Base-by-base conservation (phyloP, 169 alveolate genomes). In the Cryptosporidium sp. region DNA sequence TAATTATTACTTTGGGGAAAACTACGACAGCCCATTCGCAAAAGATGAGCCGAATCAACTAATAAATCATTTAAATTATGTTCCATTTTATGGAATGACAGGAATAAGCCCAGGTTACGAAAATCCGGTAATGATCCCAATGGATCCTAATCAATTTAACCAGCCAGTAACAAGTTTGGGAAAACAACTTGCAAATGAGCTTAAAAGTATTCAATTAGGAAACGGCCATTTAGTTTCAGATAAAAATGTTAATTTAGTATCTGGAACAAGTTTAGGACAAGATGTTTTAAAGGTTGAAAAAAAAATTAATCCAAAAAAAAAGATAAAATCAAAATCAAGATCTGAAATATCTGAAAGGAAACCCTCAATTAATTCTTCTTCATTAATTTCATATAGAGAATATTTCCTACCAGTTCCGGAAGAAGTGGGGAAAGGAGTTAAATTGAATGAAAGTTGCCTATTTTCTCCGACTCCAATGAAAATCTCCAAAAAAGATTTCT, bases 391-490 rank as follows among this genome's bases (percentile, higher is more conserved):
- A 39, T 1, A 60, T 21, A 60, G 56, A 39, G 89, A 80, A 37
- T 62, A 58, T 48, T 62, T 60, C 29, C 48, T 33, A 9, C 56
- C 62, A 0, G 80, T 62, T 12, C 68, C 73, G 18, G 2, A 8
- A 18, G 45, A 62, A 62, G 44, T 65, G 2, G 73, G 73, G 2
- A 80, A 80, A 29, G 89, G 67, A 21, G 75, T 44, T 37, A 39
- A 53, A 80, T 80, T 80, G n/a, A 62, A 65, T 12, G 89, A 80
- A 31, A 29, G 45, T 23, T 62, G 75, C n/a, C 60, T 60, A 4
- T 65, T 80, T 65, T 45, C 60, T 0, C 89, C 89, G 12, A 80
- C 75, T 10, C 89, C 89, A 62, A 62, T 80, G 56, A 80, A 65
- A n/a, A 42, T 16, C 7, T 33, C 73, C 1, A 37, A 37, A 62